Evolutionary conservation across 495 filamentous ascomycete species (phyloP), one percentile per base, ranked within the genome.

Genomic region (Penicillium cataractarum): DNA sequence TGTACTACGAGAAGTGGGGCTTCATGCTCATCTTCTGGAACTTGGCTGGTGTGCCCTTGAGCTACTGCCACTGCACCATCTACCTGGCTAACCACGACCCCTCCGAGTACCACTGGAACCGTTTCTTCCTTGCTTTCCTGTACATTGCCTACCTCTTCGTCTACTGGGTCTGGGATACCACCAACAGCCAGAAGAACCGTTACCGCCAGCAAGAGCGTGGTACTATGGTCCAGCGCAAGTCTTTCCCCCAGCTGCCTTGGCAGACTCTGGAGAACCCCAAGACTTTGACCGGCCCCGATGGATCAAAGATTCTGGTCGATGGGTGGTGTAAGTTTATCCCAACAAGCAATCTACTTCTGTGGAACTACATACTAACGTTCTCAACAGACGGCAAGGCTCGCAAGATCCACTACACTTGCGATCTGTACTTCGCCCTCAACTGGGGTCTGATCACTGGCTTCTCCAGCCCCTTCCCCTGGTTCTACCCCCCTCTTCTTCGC

Each of bases 1-100:
- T 99, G 92, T 97, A 96, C 83, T 93, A 94, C 72, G 95, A 99
- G 83, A 99, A 99, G 83, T 97, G 93, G 92, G 95, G 95, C 68
- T 99, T 98, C 81, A 97, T 99, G 94, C 84, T 99, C 57, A 97
- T 97, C 77, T 99, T 99, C 86, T 99, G 95, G 95, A 99, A 99
- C 78, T 81, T 99, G 72, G 92, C 93, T 58, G 95, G 95, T 64
- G 95, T 99, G 19, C 95, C 95, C 15, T 82, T 98, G 48, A 92
- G 87, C 61, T 99, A 99, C 84, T 98, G 95, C 83, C 94, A 99
- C 82, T 96, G 91, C 83, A 93, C 90, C 37, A 82, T 99, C 70
- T 99, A 93, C 80, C 86, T 99, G 65, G 93, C 92, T 60, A 94
- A 89, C 78, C 92, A 97, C 76, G 78, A 89, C 64, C 93, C 95